Evolutionary conservation across 768 basidiomycete species (phyloP), one percentile per base, ranked within the genome.

Genomic region (Mycena filopes): DNA sequence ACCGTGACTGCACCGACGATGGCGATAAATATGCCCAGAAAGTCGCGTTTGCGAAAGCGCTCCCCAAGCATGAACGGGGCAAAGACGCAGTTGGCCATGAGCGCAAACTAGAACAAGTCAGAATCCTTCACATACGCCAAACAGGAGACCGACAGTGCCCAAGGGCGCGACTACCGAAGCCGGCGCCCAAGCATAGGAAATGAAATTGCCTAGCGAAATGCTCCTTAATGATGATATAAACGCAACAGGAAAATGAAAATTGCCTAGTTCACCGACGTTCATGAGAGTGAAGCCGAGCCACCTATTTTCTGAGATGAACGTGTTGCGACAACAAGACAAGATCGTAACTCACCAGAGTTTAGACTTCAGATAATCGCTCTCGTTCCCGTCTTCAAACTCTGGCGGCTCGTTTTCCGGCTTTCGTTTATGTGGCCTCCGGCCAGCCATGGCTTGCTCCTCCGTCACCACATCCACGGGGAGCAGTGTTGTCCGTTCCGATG

Each of bases 81-180:
- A 68, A 98, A 95, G 42, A 96, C 83, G 73, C 96, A 98, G 75
- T 99, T 99, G 16, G 97, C 94, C 63, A 97, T 89, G n/a, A 98
- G 82, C 2, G 95, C 95, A 76, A 95, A 92, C 89, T 95, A 58
- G 18, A 20, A 16, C 6, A 47, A 64, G 25, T 59, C 28, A 73
- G 56, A 64, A n/a, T n/a, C n/a, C n/a, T n/a, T n/a, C n/a, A n/a
- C n/a, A n/a, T n/a, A n/a, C n/a, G n/a, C n/a, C n/a, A n/a, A n/a
- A n/a, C n/a, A n/a, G n/a, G n/a, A 69, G 45, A 78, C 89, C 79
- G 70, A 97, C 96, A 47, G 94, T 96, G n/a, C 97, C 97, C 13
- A 99, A 82, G 29, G 97, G 97, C 0, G 97, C 96, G 15, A 98
- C 95, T 6, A 96, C 80, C n/a, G 93, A 94, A 7, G 95, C 94